A percentile compares a stretch with the other conserved stretches of the same genome.
Conservation (phyloP, 108 stramenopile genomes). For the Nitzschia palea region DNA sequence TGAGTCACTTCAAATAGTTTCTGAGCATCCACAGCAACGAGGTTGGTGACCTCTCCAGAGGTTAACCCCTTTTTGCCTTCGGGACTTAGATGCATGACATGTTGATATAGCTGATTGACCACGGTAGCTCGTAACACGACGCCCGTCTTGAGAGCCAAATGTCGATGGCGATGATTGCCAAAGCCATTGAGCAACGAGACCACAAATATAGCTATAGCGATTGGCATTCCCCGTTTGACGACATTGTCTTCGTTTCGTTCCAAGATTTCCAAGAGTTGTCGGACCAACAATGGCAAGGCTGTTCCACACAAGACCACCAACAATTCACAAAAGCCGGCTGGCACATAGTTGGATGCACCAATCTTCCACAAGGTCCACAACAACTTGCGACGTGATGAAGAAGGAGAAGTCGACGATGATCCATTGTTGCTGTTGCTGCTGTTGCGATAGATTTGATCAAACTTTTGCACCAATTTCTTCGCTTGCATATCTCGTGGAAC, state of each 20-base stretch:
- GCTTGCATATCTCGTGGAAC: slow-evolving; percentile 54
- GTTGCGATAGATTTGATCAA: slow-evolving; percentile 25
- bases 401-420: neutral
- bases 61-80: slow-evolving; percentile 62
- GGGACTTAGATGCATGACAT: slow-evolving; percentile 59
- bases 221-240: slow-evolving; percentile 40
- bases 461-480: slow-evolving; percentile 11
- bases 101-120: slow-evolving; percentile 60
- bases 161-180: slow-evolving; percentile 68
- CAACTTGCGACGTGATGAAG: neutral
- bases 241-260: slow-evolving; percentile 47
- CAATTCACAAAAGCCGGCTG: slow-evolving; percentile 73
- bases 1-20: slow-evolving; percentile 82
- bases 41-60: slow-evolving; percentile 66
- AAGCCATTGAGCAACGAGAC: slow-evolving; percentile 56
- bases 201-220: slow-evolving; percentile 47
- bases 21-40: slow-evolving; percentile 84
- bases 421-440: neutral
- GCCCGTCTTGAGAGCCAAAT: slow-evolving; percentile 65
- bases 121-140: slow-evolving; percentile 56
- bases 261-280: slow-evolving; percentile 58
- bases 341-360: slow-evolving; percentile 52
- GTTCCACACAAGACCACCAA: slow-evolving; percentile 68
- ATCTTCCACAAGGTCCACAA: slow-evolving; percentile 58
- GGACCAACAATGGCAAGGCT: slow-evolving; percentile 68